Evolutionary conservation across 2,329 filamentous ascomycete species (phyloP).

Genomic region (Claviceps monticola): DNA sequence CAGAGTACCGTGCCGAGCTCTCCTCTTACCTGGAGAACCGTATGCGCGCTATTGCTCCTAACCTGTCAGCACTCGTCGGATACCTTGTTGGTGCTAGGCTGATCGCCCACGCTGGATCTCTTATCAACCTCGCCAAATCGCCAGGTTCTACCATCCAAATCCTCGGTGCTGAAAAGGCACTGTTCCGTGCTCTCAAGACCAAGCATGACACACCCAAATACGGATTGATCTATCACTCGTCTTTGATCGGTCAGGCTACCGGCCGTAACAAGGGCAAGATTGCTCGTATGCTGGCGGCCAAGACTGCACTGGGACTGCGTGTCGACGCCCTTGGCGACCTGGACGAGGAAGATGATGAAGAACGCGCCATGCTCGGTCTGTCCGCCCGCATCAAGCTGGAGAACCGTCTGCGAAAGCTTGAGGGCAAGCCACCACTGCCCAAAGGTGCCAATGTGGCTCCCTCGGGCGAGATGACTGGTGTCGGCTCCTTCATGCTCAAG

Average conservation of each 20-base stretch:
- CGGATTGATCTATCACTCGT: slow-evolving; percentile 84
- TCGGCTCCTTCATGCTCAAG: slow-evolving; percentile 81
- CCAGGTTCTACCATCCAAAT: slow-evolving; percentile 96
- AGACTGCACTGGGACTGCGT: slow-evolving; percentile 83
- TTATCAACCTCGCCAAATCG: slow-evolving; percentile 89
- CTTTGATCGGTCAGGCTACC: slow-evolving; percentile 88
- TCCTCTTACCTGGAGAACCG: slow-evolving; percentile 80
- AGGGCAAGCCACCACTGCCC: slow-evolving; percentile 78
- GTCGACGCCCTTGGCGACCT: slow-evolving; percentile 59
- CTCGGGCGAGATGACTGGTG: slow-evolving; percentile 48
- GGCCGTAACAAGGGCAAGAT: slow-evolving; percentile 99
- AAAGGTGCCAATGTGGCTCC: slow-evolving; percentile 63
- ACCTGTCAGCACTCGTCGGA: slow-evolving; percentile 83
- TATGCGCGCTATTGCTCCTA: slow-evolving; percentile 95
- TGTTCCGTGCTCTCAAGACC: slow-evolving; percentile 96
- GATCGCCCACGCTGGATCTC: slow-evolving; percentile 85
- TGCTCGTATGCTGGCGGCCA: slow-evolving; percentile 86
- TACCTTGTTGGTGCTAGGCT: slow-evolving; percentile 88
- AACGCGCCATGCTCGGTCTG: slow-evolving; percentile 69
- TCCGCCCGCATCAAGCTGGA: slow-evolving; percentile 59
- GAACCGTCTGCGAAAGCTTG: slow-evolving; percentile 60
- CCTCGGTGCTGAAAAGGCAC: slow-evolving; percentile 92
- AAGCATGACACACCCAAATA: slow-evolving; percentile 99
- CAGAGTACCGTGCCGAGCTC: slow-evolving; percentile 78
- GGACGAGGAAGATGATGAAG: slow-evolving; percentile 71